Conservation (phyloP, 1,284 basidiomycete genomes). For the Sutorius eximius region DNA sequence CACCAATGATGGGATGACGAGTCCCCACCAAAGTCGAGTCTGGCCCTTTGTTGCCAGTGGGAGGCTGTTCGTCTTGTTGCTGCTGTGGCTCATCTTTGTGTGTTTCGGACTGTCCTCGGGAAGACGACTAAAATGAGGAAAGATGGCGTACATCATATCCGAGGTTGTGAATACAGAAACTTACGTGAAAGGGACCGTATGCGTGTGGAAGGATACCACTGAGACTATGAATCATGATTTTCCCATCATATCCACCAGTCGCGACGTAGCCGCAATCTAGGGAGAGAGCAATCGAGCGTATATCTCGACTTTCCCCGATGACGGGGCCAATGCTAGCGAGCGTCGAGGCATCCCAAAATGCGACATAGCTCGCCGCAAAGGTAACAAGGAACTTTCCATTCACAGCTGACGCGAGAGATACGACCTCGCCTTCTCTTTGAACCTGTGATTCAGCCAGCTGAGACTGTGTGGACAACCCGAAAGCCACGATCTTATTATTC, state of each 20-base stretch:
- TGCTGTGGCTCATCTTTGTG: not conserved
- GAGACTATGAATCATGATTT: not conserved
- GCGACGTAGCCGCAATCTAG: not conserved
- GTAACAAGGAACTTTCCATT: slow-evolving; percentile 1
- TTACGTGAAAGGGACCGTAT: not conserved
- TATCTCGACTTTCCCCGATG: not conserved
- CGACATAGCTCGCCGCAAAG: not conserved
- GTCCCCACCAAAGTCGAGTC: not conserved
- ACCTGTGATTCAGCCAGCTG: not conserved
- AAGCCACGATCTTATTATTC: not conserved
- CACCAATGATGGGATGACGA: not conserved
- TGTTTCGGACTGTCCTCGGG: not conserved
- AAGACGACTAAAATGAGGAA: not conserved
- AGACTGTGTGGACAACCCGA: not conserved
- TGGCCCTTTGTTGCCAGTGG: not conserved
- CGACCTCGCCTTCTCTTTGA: not conserved
- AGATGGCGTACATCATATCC: not conserved
- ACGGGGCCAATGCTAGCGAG: not conserved
- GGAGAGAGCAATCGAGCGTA: not conserved
- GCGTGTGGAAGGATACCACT: not conserved
- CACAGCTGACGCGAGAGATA: not conserved
- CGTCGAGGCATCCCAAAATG: not conserved
- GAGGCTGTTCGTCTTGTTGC: not conserved
- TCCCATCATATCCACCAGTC: not conserved
- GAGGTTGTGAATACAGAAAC: not conserved